Conservation (phyloP, 805 yeast species). For the Candida pseudofarinosa region DNA sequence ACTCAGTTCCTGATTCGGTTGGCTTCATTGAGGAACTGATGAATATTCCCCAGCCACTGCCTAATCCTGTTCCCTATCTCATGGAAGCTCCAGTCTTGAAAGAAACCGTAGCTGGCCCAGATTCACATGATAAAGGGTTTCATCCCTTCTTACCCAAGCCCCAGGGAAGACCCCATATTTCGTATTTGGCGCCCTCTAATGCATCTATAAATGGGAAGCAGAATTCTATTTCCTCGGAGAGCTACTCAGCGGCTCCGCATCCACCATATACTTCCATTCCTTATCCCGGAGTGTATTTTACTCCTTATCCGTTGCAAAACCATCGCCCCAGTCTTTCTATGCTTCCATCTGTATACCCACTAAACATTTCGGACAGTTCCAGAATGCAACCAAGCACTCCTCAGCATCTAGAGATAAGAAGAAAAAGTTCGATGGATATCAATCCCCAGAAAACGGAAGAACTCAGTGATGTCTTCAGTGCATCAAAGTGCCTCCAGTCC, state of each 20-base stretch:
- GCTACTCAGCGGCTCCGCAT: background rate
- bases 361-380: background rate
- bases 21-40: background rate
- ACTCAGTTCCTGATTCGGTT: conserved; percentile 4
- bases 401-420: background rate
- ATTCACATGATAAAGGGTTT: background rate
- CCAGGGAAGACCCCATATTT: background rate
- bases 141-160: background rate
- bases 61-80: background rate
- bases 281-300: background rate
- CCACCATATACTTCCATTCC: background rate
- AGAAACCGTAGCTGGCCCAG: background rate
- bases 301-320: background rate
- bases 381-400: background rate
- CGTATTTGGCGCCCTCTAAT: background rate
- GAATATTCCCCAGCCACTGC: background rate
- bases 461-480: conserved; percentile 30
- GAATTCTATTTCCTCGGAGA: background rate
- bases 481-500: conserved; percentile 33
- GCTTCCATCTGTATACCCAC: background rate
- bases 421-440: background rate
- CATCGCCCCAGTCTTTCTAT: background rate
- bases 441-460: conserved; percentile 7
- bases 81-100: background rate
- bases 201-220: background rate